phyloP scores from a whole-genome alignment of 1,284 basidiomycete species.

The Farysia itapuensis region DNA sequence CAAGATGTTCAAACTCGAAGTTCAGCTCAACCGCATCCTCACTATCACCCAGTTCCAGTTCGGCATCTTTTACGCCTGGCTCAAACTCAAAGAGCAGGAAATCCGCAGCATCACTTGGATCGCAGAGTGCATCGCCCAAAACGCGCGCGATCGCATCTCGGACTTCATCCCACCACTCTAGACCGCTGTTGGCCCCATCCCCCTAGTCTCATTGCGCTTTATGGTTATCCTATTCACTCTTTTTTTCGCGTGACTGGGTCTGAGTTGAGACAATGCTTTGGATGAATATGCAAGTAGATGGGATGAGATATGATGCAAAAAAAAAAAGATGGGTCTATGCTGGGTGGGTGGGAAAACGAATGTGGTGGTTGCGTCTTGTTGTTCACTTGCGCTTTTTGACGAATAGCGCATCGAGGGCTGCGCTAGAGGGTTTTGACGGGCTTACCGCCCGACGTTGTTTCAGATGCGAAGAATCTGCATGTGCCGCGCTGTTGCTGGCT shows the following conservation, averaged over 20 bases:
- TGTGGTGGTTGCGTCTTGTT: not conserved
- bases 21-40: constrained; percentile 64
- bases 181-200: not conserved
- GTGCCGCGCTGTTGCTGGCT: no score
- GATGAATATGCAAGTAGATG: not conserved
- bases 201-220: not conserved
- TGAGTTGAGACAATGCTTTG: not conserved
- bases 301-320: not conserved
- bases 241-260: no score
- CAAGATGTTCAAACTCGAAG: constrained; percentile 91
- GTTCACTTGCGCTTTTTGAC: constrained; percentile 32
- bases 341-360: no score
- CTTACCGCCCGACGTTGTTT: no score
- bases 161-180: constrained; percentile 31
- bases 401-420: constrained; percentile 32
- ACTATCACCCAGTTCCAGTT: constrained; percentile 59
- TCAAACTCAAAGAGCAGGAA: constrained; percentile 91
- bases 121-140: constrained; percentile 68
- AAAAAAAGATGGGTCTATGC: not conserved
- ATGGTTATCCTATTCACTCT: no score
- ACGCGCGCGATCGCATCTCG: constrained; percentile 39
- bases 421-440: constrained; percentile 30
- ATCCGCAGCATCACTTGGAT: constrained; percentile 96
- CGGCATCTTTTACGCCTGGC: constrained; percentile 57
- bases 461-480: no score